Base-by-base conservation (phyloP, 305 asterid genomes). In the Euphrasia arctica region DNA sequence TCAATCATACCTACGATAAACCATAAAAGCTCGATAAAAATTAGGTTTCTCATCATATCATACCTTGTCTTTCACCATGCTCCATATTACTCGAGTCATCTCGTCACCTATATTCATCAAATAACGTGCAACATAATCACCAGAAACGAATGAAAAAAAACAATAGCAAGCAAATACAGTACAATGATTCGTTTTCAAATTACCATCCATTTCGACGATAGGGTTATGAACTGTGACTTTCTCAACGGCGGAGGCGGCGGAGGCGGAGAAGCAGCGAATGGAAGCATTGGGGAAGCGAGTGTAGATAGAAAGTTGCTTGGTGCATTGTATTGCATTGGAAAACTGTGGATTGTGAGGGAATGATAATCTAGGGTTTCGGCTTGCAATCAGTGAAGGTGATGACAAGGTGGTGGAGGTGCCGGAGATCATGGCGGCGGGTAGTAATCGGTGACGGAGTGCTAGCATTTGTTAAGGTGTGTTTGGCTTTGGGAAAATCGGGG, bases 121-220 rank as follows among this genome's bases (percentile, higher is more conserved):
- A 27, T 27, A 50, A 50, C 56, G 6, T 4, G 11, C 14, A 39
- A 58, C 51, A 34, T 3, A 22, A 34, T 45, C 0, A 55, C 4
- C 27, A 34, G 41, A n/a, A 4, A 25, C 27, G 34, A 48, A n/a
- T 1, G 34, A n/a, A 4, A 25, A 15, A 42, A 48, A n/a, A 51
- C 29, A 25, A 34, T 12, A 49, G 3, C 55, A 49, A 5, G 5
- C 15, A 11, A 51, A 43, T 12, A 62, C 4, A 4, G 42, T 15
- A n/a, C 1, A 47, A 5, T 28, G 0, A 12, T 43, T 27, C 9
- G 8, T 28, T 62, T 62, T 28, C 49, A 8, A 61, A 61, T 63
- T 71, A 88, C 96, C 96, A 69, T 88, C 96, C 96, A 88, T 88
- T 77, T 88, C 96, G 25, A 88, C 96, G 4, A 88, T 72, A 9